Evolutionary conservation across 2,329 filamentous ascomycete species (phyloP), one percentile per base, ranked within the genome.

Genomic region (Stemphylium beticola): DNA sequence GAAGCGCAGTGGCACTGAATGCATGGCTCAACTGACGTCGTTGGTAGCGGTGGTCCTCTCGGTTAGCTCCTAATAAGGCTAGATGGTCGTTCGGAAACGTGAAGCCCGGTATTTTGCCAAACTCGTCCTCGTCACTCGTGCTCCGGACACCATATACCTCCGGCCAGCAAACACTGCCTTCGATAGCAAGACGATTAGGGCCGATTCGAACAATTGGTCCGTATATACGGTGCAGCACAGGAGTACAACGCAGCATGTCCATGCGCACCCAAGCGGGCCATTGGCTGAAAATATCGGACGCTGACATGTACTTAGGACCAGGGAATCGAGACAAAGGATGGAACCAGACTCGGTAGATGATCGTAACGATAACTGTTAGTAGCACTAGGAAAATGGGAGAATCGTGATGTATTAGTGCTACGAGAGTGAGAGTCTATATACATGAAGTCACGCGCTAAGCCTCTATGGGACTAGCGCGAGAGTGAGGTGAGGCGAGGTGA

Each of bases 21-120:
- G 37, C 46, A 41, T 33, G 29, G 9, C 26, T 29, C 14, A 49
- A 14, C 11, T 24, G 24, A 42, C 46, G 46, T 22, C 46, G 46
- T 24, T 49, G 37, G 17, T 37, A 37, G 4, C 46, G 46, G 17
- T 49, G 46, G 38, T 40, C 26, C 46, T 49, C 46, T 41, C 37
- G 15, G 29, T 41, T 34, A 10, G 46, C 29, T 41, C 36, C 34
- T 24, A 48, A 2, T 3, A 48, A 32, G 34, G 45, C 34, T 40
- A 34, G 31, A 29, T 44, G 41, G n/a, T 44, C 41, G 29, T 34
- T 34, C 15, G 43, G 31, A 17, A 37, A 37, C 2, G 18, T 17
- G 15, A 34, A 46, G 15, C 17, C 32, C 14, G 22, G 22, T n/a
- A 24, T 17, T 24, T 46, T 36, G 22, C 17, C 11, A n/a, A 46